phyloP scores from a whole-genome alignment of 805 yeast genomes.

The Metschnikowia proteae region DNA sequence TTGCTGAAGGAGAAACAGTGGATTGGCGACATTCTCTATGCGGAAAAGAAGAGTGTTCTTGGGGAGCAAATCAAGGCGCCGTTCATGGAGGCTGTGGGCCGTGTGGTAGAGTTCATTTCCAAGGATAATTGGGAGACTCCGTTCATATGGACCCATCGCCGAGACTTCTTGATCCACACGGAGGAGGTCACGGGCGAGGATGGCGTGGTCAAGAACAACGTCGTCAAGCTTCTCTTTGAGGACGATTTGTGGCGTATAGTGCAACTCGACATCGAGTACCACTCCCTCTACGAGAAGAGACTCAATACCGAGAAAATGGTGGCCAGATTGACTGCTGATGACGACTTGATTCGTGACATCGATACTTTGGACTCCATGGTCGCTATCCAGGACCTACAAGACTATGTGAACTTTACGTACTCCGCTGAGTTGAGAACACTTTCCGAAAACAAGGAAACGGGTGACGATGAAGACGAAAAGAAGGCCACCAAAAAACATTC shows the following conservation, averaged over 20 bases:
- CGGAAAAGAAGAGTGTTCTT: conserved; percentile 50
- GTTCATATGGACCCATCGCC: conserved; percentile 90
- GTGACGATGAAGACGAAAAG: conserved; percentile 19
- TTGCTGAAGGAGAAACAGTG: conserved; percentile 71
- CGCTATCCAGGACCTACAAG: conserved; percentile 83
- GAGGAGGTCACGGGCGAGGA: conserved; percentile 42
- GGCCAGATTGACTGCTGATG: conserved; percentile 51
- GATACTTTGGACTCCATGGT: conserved; percentile 58
- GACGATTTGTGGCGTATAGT: conserved; percentile 93
- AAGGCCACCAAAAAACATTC: conserved; percentile 47
- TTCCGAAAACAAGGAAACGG: conserved; percentile 19
- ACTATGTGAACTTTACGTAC: conserved; percentile 72
- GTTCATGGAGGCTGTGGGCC: conserved; percentile 66
- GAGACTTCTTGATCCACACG: conserved; percentile 73
- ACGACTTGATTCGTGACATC: conserved; percentile 53
- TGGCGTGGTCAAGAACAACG: conserved; percentile 32
- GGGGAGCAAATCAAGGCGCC: conserved; percentile 42
- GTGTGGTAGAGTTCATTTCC: conserved; percentile 66
- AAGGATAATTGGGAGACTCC: conserved; percentile 88
- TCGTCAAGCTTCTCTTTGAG: conserved; percentile 57
- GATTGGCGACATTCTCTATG: conserved; percentile 63
- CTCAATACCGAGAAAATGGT: conserved; percentile 56
- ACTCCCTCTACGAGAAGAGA: conserved; percentile 74
- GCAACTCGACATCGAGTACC: conserved; percentile 82
- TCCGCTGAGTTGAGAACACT: conserved; percentile 55